These are phyloP conservation scores for Mortierella sp. DNA, from an alignment of 371 early-diverging fungal genomes.

Conservation along the genomic window DNA sequence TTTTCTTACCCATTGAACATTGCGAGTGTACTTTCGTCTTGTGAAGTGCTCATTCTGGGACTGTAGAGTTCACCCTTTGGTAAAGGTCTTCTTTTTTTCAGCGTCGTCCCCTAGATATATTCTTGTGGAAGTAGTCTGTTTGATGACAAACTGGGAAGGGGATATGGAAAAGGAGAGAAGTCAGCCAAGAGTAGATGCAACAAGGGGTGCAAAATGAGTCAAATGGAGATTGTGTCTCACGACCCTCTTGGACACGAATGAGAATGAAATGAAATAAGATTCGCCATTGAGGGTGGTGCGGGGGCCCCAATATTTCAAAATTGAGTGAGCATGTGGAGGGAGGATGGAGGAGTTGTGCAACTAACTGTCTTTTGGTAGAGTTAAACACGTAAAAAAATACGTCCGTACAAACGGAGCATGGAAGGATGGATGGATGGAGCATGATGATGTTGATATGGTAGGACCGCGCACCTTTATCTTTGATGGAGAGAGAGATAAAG, in stretches of 20 bases:
- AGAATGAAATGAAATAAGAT: neutral
- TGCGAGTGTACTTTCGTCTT: conserved; percentile 14
- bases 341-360: too few relatives aligned
- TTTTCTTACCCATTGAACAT: conserved; percentile 13
- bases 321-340: neutral
- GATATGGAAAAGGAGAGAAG: neutral
- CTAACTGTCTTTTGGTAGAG: too few relatives aligned
- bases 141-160: too few relatives aligned
- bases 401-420: too few relatives aligned
- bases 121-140: neutral
- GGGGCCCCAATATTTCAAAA: neutral
- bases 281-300: neutral
- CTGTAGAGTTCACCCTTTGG: neutral
- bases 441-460: too few relatives aligned
- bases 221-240: too few relatives aligned
- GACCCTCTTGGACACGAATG: neutral
- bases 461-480: too few relatives aligned
- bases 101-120: neutral
- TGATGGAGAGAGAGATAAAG: too few relatives aligned
- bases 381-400: too few relatives aligned
- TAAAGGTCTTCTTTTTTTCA: conserved; percentile 4
- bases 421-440: too few relatives aligned
- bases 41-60: conserved; percentile 12
- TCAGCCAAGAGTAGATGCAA: neutral
- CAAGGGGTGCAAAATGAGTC: neutral